A percentile compares a stretch with the other conserved stretches of the same genome.
phyloP scores from a whole-genome alignment of 495 filamentous ascomycete species.

The Chaetomidium leptoderma region DNA sequence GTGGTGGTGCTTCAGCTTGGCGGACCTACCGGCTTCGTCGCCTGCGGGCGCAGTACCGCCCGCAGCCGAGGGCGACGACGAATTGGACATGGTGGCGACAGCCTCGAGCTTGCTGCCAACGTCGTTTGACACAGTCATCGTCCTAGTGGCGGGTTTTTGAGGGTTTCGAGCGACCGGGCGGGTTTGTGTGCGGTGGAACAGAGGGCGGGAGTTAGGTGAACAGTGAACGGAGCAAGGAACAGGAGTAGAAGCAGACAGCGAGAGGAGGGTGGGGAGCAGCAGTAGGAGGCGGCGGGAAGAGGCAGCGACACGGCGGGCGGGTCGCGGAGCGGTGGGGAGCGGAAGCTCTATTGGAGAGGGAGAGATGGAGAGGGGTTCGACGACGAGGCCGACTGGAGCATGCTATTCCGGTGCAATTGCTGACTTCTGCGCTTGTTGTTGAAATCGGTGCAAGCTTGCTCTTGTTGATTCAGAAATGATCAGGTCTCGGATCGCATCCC shows the following conservation, averaged over 20 bases:
- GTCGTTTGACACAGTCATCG: conserved; percentile 35
- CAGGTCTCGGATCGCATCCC: conserved; percentile 1
- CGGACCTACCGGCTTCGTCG: conserved; percentile 37
- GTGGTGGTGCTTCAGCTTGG: not conserved
- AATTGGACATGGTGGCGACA: conserved; percentile 34
- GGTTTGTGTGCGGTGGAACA: conserved; percentile 21
- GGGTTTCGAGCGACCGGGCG: conserved; percentile 4
- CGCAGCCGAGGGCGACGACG: conserved; percentile 24
- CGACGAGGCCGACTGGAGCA: conserved; percentile 25
- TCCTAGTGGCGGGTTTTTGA: conserved; percentile 15
- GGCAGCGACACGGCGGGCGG: conserved; percentile 26
- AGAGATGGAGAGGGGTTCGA: conserved; percentile 27
- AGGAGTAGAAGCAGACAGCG: conserved; percentile 12
- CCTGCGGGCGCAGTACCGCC: conserved; percentile 23
- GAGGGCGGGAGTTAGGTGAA: conserved; percentile 3
- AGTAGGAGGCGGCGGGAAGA: too few species aligned
- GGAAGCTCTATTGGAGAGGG: conserved; percentile 28
- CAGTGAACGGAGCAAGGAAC: conserved; percentile 3
- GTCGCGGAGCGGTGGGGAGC: conserved; percentile 19
- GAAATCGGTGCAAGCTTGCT: conserved; percentile 1
- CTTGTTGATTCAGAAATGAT: not conserved
- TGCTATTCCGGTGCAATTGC: conserved; percentile 29
- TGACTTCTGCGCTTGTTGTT: conserved; percentile 2
- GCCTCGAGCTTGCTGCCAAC: conserved; percentile 28
- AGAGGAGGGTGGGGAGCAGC: too few species aligned